Conservation (phyloP, 495 filamentous ascomycete genomes). For the Pyrenula massariospora region DNA sequence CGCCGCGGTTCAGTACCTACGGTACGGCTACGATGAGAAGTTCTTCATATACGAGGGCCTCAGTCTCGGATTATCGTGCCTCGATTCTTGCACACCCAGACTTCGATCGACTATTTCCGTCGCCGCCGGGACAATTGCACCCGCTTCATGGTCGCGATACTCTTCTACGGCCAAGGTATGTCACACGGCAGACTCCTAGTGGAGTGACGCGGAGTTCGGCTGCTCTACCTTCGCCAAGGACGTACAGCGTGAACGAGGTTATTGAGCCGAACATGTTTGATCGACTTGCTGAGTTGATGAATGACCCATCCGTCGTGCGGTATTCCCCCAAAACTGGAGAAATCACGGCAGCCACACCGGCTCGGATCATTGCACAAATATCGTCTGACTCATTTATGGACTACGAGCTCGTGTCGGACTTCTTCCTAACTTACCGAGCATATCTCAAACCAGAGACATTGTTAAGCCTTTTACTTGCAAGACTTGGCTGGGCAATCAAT, state of each 20-base stretch:
- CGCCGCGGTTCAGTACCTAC: conserved; percentile 65
- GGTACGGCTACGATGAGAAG: conserved; percentile 74
- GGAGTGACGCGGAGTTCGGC: conserved; percentile 21
- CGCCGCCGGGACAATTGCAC: conserved; percentile 17
- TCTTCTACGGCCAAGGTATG: conserved; percentile 6
- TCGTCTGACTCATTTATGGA: conserved; percentile 93
- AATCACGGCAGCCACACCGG: conserved; percentile 82
- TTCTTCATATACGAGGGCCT: conserved; percentile 47
- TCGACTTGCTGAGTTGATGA: conserved; percentile 53
- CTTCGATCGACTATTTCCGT: conserved; percentile 27
- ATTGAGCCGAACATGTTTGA: conserved; percentile 63
- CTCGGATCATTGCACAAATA: conserved; percentile 91
- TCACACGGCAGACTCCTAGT: conserved; percentile 13
- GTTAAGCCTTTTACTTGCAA: conserved; percentile 68
- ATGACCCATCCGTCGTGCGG: conserved; percentile 74
- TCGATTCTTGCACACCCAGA: conserved; percentile 37
- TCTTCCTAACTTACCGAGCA: conserved; percentile 88
- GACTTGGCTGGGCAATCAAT: conserved; percentile 77
- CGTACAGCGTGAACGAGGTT: conserved; percentile 32
- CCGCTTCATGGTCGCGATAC: conserved; percentile 1
- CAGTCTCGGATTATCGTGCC: conserved; percentile 36
- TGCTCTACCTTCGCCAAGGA: background rate
- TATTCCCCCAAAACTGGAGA: conserved; percentile 60
- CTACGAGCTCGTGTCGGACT: conserved; percentile 94
- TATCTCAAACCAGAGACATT: conserved; percentile 71